Evolutionary conservation across 2,329 filamentous ascomycete genomes (phyloP).

Genomic region (Colletotrichum endophyticum): DNA sequence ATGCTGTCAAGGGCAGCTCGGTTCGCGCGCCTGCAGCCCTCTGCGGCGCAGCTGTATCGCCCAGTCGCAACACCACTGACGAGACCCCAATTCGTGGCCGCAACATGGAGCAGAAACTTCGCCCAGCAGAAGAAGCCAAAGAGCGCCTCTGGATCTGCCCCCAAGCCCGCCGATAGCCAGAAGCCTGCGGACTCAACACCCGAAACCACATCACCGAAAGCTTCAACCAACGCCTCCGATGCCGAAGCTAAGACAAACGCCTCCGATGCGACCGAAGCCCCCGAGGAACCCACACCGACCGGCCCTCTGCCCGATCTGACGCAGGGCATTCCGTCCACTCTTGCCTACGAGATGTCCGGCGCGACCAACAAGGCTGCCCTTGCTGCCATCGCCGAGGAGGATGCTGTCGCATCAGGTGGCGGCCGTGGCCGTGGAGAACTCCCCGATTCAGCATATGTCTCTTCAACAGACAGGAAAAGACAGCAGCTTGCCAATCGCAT

Average conservation of each 20-base stretch:
- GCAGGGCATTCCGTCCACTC: constrained; percentile 91
- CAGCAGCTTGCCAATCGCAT: constrained; percentile 77
- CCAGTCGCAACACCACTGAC: constrained; percentile 15
- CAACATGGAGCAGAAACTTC: constrained; percentile 20
- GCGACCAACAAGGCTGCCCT: constrained; percentile 29
- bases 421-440: constrained; percentile 66
- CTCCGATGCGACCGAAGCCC: constrained; percentile 10
- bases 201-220: neutral
- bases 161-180: constrained; percentile 1
- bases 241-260: neutral
- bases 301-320: constrained; percentile 87
- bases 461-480: constrained; percentile 84
- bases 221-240: neutral
- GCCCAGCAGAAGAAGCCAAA: constrained; percentile 15
- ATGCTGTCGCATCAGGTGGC: constrained; percentile 50
- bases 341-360: constrained; percentile 73
- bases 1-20: constrained; percentile 27
- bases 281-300: constrained; percentile 21
- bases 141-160: neutral
- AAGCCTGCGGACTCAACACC: constrained; percentile 1
- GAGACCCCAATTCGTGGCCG: constrained; percentile 11
- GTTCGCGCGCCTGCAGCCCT: constrained; percentile 23
- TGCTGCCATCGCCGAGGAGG: constrained; percentile 22
- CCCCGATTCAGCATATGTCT: constrained; percentile 83
- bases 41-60: constrained; percentile 21